Evolutionary conservation across 371 early-diverging fungal genomes (phyloP).

Genomic region (Quaeritorhiza haematococci): DNA sequence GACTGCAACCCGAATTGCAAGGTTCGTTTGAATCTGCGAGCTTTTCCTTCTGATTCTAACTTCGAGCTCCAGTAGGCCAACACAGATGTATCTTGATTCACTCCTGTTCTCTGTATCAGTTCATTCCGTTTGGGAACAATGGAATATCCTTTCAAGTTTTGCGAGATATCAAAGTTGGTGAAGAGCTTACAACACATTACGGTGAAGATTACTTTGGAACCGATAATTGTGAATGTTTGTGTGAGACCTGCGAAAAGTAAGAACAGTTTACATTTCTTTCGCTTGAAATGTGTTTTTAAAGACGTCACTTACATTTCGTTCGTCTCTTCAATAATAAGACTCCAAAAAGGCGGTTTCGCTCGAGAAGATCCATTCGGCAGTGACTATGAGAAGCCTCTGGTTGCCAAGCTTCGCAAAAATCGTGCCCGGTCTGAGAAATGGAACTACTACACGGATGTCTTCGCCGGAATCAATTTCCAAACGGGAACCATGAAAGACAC

Average conservation of each 20-base stretch:
- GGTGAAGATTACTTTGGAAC: constrained; percentile 85
- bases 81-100: background rate
- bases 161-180: constrained; percentile 69
- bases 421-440: constrained; percentile 19
- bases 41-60: constrained; percentile 2
- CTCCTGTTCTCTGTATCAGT: no score
- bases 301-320: no score
- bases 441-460: constrained; percentile 18
- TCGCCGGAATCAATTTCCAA: constrained; percentile 18
- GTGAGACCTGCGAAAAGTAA: constrained; percentile 77
- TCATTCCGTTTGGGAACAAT: constrained; percentile 47
- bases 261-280: no score
- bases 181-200: constrained; percentile 84
- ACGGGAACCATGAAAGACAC: background rate
- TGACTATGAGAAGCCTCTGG: constrained; percentile 22
- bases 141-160: constrained; percentile 76
- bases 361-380: no score
- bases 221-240: constrained; percentile 81
- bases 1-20: constrained; percentile 87
- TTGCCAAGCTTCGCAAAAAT: constrained; percentile 24
- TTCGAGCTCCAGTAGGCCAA: background rate
- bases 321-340: no score
- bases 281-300: no score
- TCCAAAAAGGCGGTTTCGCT: no score
- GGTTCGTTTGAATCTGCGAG: constrained; percentile 28